Conservation (phyloP, 164 flowering plant species). For the Magnolia sinica region DNA sequence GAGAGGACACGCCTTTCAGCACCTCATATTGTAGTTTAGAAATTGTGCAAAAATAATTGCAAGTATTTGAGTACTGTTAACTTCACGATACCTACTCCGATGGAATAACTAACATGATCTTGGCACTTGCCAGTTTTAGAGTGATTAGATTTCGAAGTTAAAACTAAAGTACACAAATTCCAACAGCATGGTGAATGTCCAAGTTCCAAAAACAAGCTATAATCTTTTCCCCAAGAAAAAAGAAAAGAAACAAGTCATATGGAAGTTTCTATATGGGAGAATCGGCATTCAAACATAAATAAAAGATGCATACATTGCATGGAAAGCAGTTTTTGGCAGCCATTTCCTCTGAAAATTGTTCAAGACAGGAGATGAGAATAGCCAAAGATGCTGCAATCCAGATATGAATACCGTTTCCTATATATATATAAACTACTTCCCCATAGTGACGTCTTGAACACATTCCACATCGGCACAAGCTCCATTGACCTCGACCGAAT, state of each 20-base stretch:
- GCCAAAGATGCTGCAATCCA: not conserved
- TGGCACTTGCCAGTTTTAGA: too few relatives aligned
- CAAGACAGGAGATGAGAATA: not conserved
- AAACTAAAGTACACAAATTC: not conserved
- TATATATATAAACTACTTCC: not conserved
- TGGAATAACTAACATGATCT: too few relatives aligned
- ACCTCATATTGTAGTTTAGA: too few relatives aligned
- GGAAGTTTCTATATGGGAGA: not conserved
- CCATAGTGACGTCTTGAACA: constrained; percentile 23
- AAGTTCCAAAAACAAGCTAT: not conserved
- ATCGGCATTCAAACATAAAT: not conserved
- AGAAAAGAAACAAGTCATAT: not conserved
- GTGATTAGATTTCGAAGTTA: too few relatives aligned
- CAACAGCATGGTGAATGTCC: not conserved
- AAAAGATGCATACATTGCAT: not conserved
- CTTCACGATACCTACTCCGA: too few relatives aligned
- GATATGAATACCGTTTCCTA: not conserved
- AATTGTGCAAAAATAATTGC: too few relatives aligned
- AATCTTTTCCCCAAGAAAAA: not conserved
- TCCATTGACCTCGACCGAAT: constrained; percentile 14
- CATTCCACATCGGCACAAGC: constrained; percentile 7
- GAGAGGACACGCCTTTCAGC: too few relatives aligned
- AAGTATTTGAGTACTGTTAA: too few relatives aligned
- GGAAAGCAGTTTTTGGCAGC: not conserved
- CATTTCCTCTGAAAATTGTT: constrained; percentile 1